These are phyloP conservation scores for Keithomyces neogunnii DNA, from an alignment of 2,329 filamentous ascomycete genomes.

Conservation along the genomic window DNA sequence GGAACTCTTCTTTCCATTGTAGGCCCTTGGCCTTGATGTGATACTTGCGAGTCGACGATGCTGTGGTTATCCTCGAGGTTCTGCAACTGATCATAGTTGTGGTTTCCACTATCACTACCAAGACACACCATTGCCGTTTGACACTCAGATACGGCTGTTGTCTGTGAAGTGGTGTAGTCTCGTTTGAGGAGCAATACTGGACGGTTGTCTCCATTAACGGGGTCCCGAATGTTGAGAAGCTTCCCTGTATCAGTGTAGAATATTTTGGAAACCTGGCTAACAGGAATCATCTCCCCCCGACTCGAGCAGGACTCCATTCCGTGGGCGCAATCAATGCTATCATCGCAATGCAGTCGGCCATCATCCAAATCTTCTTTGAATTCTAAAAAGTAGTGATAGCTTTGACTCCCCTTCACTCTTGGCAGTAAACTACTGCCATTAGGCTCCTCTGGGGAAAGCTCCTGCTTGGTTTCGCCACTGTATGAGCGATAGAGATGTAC, in stretches of 20 bases:
- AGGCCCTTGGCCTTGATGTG: neutral
- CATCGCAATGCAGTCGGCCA: constrained; percentile 41
- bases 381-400: constrained; percentile 71
- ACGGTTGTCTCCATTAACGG: constrained; percentile 37
- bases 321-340: constrained; percentile 6
- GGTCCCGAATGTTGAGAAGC: constrained; percentile 66
- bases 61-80: neutral
- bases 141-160: no score
- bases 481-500: constrained; percentile 66
- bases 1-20: no score
- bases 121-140: no score
- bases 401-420: constrained; percentile 4
- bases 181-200: constrained; percentile 27
- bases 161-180: constrained; percentile 12
- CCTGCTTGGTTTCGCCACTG: no score
- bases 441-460: no score
- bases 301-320: constrained; percentile 27
- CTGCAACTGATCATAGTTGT: neutral
- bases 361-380: constrained; percentile 72
- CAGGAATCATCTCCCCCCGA: constrained; percentile 40
- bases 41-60: neutral
- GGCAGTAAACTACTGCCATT: no score
- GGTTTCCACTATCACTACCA: no score
- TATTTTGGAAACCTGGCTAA: constrained; percentile 67
- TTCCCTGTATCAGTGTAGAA: constrained; percentile 90